A percentile compares a stretch with the other conserved stretches of the same genome.
phyloP scores from a whole-genome alignment of 352 stramenopile genomes.

The Globisporangium middletonii region DNA sequence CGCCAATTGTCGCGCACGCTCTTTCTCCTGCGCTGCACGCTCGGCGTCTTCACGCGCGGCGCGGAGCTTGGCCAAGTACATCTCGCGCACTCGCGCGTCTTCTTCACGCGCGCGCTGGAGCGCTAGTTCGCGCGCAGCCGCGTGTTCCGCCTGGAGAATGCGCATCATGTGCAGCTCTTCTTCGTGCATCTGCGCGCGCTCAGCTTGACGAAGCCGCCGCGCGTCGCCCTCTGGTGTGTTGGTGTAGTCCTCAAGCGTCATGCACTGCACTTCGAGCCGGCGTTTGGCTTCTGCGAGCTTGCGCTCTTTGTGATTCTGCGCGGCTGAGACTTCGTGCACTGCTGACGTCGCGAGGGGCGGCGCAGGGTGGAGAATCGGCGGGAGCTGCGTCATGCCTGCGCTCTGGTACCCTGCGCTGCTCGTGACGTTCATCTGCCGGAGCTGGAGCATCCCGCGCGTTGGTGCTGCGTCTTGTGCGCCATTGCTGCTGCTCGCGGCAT shows the following conservation, averaged over 20 bases:
- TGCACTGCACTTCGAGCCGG: conserved; percentile 35
- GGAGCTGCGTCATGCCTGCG: neutral
- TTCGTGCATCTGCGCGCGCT: conserved; percentile 46
- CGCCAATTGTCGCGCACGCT: conserved; percentile 26
- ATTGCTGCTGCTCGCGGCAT: neutral
- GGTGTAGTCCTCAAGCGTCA: conserved; percentile 58
- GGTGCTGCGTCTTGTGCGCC: neutral
- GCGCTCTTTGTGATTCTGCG: conserved; percentile 56
- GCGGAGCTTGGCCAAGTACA: conserved; percentile 48
- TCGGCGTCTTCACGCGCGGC: conserved; percentile 36
- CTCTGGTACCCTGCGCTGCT: conserved; percentile 9
- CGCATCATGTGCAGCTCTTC: conserved; percentile 45
- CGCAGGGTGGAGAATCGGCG: neutral
- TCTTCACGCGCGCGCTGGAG: conserved; percentile 36
- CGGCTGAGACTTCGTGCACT: conserved; percentile 39
- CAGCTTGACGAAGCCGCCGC: conserved; percentile 40
- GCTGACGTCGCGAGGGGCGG: neutral
- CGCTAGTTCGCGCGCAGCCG: conserved; percentile 19
- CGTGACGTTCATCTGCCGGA: conserved; percentile 49
- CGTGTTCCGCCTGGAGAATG: conserved; percentile 35
- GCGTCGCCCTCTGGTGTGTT: conserved; percentile 43
- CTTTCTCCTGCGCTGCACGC: conserved; percentile 34
- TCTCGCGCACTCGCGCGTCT: conserved; percentile 35
- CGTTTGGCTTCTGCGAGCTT: conserved; percentile 45
- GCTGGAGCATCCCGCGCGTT: conserved; percentile 23